Percentiles rank a stretch among this genome's conserved stretches.
phyloP scores from a whole-genome alignment of 2,329 filamentous ascomycete species.

The Claviceps monticola region DNA sequence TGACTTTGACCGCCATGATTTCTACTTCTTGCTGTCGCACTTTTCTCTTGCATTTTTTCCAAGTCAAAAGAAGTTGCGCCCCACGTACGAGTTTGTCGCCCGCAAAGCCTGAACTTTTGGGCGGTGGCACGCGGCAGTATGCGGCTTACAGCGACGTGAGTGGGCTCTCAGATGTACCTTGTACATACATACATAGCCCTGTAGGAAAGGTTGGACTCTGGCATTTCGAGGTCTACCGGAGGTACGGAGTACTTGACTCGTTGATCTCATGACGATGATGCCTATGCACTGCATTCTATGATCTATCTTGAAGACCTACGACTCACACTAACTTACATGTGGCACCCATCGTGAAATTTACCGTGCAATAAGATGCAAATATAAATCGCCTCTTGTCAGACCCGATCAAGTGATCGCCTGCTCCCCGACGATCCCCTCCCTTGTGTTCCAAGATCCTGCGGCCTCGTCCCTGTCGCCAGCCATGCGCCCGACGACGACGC shows the following conservation, averaged over 20 bases:
- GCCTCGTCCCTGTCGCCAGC: conserved; percentile 4
- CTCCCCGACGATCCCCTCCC: too few species aligned
- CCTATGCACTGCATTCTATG: not conserved
- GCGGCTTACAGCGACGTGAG: not conserved
- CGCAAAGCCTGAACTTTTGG: conserved; percentile 32
- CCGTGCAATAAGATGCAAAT: not conserved
- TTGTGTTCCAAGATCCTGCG: not conserved
- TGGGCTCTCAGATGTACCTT: not conserved
- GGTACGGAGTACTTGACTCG: not conserved
- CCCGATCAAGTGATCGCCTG: not conserved
- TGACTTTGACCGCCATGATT: conserved; percentile 37
- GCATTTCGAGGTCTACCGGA: too few species aligned
- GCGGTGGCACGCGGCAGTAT: conserved; percentile 35
- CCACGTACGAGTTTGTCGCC: conserved; percentile 18
- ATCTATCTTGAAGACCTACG: not conserved
- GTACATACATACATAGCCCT: too few species aligned
- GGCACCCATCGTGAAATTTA: not conserved
- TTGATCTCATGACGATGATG: not conserved
- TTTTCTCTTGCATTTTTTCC: conserved; percentile 5
- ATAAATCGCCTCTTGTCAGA: not conserved
- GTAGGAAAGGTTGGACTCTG: too few species aligned
- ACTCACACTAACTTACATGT: too few species aligned
- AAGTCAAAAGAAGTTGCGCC: conserved; percentile 5
- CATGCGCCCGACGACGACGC: conserved; percentile 25
- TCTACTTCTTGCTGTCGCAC: not conserved